Evolutionary conservation across 2,329 filamentous ascomycete genomes (phyloP).

Genomic region (Polychaeton citri): DNA sequence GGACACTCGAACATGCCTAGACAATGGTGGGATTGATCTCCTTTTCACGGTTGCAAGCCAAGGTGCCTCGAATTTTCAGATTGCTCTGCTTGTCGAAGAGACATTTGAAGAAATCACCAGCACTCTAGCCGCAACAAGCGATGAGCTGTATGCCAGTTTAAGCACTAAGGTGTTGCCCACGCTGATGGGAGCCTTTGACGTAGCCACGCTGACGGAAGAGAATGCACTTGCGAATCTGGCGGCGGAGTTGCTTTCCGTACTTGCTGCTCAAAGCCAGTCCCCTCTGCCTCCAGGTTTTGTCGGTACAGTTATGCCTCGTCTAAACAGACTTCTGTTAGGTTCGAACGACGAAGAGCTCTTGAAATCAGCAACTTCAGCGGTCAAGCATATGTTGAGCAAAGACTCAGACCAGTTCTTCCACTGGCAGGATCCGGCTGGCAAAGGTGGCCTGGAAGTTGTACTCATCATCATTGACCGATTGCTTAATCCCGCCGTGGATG

Average conservation of each 20-base stretch:
- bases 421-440: conserved; percentile 68
- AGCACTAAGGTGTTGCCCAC: conserved; percentile 80
- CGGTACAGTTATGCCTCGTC: conserved; percentile 70
- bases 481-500: conserved; percentile 69
- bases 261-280: conserved; percentile 70
- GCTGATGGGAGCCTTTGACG: conserved; percentile 76
- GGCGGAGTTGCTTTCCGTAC: conserved; percentile 65
- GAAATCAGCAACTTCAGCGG: conserved; percentile 69
- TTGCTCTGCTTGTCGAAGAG: conserved; percentile 76
- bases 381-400: conserved; percentile 81
- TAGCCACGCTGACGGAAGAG: conserved; percentile 73
- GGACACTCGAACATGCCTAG: conserved; percentile 61
- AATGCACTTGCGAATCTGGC: conserved; percentile 76
- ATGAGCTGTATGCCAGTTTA: conserved; percentile 60
- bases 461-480: conserved; percentile 87
- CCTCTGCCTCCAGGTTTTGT: conserved; percentile 82
- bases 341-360: conserved; percentile 81
- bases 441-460: conserved; percentile 75
- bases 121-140: conserved; percentile 49
- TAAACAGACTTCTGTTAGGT: conserved; percentile 68
- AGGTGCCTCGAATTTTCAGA: conserved; percentile 80
- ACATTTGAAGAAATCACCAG: conserved; percentile 79
- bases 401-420: conserved; percentile 80
- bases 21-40: conserved; percentile 61
- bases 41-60: conserved; percentile 83